A percentile compares a stretch with the other conserved stretches of the same genome.
These are phyloP conservation scores for Margaritispora aquatica DNA, from an alignment of 495 filamentous ascomycete species.

Conservation along the genomic window DNA sequence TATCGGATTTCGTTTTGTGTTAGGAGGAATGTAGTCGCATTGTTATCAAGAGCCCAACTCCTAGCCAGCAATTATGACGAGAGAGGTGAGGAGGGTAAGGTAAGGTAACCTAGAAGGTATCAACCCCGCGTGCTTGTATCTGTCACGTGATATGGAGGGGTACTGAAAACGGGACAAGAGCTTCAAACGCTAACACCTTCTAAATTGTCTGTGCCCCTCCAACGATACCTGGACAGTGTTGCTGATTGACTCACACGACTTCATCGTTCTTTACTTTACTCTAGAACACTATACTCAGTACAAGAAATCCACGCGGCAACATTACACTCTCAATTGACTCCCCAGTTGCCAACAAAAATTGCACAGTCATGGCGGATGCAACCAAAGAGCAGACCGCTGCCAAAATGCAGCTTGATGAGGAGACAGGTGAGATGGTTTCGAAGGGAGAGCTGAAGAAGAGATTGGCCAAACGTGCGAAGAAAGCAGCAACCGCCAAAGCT, in stretches of 20 bases:
- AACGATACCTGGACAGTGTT: neutral
- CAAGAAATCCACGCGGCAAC: too few relatives aligned
- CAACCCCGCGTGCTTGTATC: neutral
- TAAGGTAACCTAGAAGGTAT: neutral
- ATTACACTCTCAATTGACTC: neutral
- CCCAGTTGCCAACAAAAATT: neutral
- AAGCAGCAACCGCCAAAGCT: slow-evolving; percentile 44
- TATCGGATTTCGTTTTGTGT: too few relatives aligned
- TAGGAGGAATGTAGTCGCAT: too few relatives aligned
- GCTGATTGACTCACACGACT: slow-evolving; percentile 6
- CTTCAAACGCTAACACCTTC: neutral
- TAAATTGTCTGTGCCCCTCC: neutral
- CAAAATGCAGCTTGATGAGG: slow-evolving; percentile 60
- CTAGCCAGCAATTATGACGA: neutral
- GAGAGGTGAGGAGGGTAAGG: neutral
- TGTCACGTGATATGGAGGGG: slow-evolving; percentile 1
- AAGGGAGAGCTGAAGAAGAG: slow-evolving; percentile 63
- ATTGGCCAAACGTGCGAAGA: slow-evolving; percentile 53
- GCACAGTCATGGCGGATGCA: slow-evolving; percentile 47
- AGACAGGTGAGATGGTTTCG: slow-evolving; percentile 60
- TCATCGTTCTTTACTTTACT: too few relatives aligned
- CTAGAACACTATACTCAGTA: too few relatives aligned
- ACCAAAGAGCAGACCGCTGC: slow-evolving; percentile 42
- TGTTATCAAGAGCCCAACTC: too few relatives aligned
- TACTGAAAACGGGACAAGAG: neutral